A percentile compares a stretch with the other conserved stretches of the same genome.
phyloP scores from a whole-genome alignment of 805 yeast species.

The Candida adriatica region DNA sequence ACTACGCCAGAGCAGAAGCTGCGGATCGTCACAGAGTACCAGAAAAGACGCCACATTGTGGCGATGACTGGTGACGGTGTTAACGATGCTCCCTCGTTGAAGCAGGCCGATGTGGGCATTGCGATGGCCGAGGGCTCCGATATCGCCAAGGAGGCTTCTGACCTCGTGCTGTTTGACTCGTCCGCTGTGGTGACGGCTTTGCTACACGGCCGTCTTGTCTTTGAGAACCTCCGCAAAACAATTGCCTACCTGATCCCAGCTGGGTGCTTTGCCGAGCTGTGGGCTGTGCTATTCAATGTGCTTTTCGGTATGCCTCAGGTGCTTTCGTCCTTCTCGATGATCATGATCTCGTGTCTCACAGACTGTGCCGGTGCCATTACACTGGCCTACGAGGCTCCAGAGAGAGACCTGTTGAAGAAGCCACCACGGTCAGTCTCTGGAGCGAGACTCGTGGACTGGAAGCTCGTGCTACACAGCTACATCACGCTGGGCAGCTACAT shows the following conservation, averaged over 20 bases:
- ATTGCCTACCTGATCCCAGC: conserved; percentile 45
- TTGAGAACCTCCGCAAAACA: conserved; percentile 42
- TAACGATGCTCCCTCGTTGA: conserved; percentile 58
- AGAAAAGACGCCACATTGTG: conserved; percentile 65
- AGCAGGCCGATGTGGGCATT: conserved; percentile 74
- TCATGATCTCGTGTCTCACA: conserved; percentile 41
- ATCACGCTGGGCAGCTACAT: conserved; percentile 35
- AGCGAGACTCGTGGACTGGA: conserved; percentile 34
- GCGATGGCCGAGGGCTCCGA: conserved; percentile 45
- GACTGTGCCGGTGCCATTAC: conserved; percentile 40
- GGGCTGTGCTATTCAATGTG: conserved; percentile 42
- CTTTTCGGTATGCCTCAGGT: conserved; percentile 44
- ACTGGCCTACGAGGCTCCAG: conserved; percentile 38
- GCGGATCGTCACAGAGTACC: conserved; percentile 40
- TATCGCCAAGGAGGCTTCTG: conserved; percentile 23
- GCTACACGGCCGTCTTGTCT: conserved; percentile 38
- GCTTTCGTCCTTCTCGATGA: conserved; percentile 43
- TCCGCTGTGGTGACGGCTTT: conserved; percentile 32
- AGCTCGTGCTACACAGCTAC: conserved; percentile 36
- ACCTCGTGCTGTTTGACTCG: conserved; percentile 19
- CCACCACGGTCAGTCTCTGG: conserved; percentile 36
- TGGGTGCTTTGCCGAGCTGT: conserved; percentile 42
- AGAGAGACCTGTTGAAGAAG: conserved; percentile 34
- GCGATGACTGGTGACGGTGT: conserved; percentile 67
- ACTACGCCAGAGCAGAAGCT: conserved; percentile 45